Conservation (phyloP, 164 flowering plant species). For the Euptelea pleiosperma region DNA sequence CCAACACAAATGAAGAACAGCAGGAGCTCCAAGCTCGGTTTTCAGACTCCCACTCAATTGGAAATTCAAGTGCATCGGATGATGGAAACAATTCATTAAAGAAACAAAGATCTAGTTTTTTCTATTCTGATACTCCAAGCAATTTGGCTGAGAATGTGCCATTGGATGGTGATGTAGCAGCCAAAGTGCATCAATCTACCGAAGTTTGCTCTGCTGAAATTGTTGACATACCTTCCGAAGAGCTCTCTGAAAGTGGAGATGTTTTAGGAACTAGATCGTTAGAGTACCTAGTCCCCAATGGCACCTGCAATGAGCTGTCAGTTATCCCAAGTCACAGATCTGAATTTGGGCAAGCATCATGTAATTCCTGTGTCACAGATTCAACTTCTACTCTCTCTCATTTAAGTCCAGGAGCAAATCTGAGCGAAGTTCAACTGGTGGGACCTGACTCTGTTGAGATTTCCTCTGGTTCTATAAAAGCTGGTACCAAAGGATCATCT, state of each 20-base stretch:
- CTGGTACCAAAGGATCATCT: conserved; percentile 3
- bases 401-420: conserved; percentile 22
- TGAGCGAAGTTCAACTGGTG: conserved; percentile 7
- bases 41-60: conserved; percentile 55
- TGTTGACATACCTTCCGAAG: conserved; percentile 20
- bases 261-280: conserved; percentile 11
- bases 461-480: conserved; percentile 9
- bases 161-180: conserved; percentile 36
- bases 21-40: conserved; percentile 28
- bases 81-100: conserved; percentile 43
- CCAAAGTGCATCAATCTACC: conserved; percentile 24
- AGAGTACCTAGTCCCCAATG: conserved; percentile 14
- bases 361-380: conserved; percentile 23
- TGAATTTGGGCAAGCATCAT: conserved; percentile 31
- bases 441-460: conserved; percentile 25
- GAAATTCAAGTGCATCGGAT: conserved; percentile 49
- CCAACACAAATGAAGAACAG: conserved; percentile 41
- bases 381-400: conserved; percentile 13
- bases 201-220: conserved; percentile 21
- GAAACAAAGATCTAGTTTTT: conserved; percentile 37
- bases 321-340: conserved; percentile 13
- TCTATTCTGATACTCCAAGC: conserved; percentile 41
- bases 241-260: conserved; percentile 18
- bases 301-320: conserved; percentile 15
- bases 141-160: conserved; percentile 30